phyloP scores from a whole-genome alignment of 176 grass and related monocot genomes.

The Hordeum vulgare region MorexV3_pseudomolecules_assembly NC_058520.1:80456410-80456909 shows the following conservation, averaged over 20 bases:
- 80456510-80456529: slow-evolving; percentile 73
- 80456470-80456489: slow-evolving; percentile 94
- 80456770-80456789: slow-evolving; percentile 37
- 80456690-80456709: slow-evolving; percentile 47
- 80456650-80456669: slow-evolving; percentile 43
- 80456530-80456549: slow-evolving; percentile 81
- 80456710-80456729: slow-evolving; percentile 56
- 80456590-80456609: slow-evolving; percentile 82
- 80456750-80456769: slow-evolving; percentile 59
- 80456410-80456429: too few species aligned
- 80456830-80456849: slow-evolving; percentile 61
- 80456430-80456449: background rate
- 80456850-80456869: slow-evolving; percentile 56
- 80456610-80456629: slow-evolving; percentile 78
- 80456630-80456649: slow-evolving; percentile 48
- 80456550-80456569: slow-evolving; percentile 58
- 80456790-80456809: slow-evolving; percentile 26
- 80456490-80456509: slow-evolving; percentile 94
- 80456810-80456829: slow-evolving; percentile 48
- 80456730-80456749: slow-evolving; percentile 46
- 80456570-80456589: slow-evolving; percentile 48
- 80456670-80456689: slow-evolving; percentile 65
- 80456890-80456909: slow-evolving; percentile 11
- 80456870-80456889: slow-evolving; percentile 74
- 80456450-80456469: slow-evolving; percentile 80